Conservation (phyloP, 495 filamentous ascomycete species). For the Umbilicaria muhlenbergii region DNA sequence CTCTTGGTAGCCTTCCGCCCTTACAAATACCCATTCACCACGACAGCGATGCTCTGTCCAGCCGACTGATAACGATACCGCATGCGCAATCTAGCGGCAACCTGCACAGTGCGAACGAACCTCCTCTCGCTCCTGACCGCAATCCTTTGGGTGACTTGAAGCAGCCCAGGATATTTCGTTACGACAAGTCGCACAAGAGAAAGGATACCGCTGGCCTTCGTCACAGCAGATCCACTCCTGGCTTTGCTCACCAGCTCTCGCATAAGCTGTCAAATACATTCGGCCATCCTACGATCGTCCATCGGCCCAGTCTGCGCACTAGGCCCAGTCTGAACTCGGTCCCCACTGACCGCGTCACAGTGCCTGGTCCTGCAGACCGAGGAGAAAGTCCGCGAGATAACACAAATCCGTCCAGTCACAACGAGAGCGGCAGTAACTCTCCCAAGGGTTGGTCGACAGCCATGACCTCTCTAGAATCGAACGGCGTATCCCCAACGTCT, state of each 20-base stretch:
- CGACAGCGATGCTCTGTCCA: too few species aligned
- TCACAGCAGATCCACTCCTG: slow-evolving; percentile 11
- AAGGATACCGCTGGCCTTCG: slow-evolving; percentile 1
- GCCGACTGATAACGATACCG: too few species aligned
- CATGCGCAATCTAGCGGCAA: too few species aligned
- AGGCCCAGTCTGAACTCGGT: slow-evolving; percentile 25
- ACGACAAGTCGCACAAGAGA: background rate
- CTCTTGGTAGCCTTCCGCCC: too few species aligned
- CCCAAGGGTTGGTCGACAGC: slow-evolving; percentile 20
- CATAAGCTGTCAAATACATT: slow-evolving; percentile 34
- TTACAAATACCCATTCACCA: too few species aligned
- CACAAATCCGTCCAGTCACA: slow-evolving; percentile 24
- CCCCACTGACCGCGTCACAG: slow-evolving; percentile 9
- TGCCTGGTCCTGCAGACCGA: slow-evolving; percentile 8
- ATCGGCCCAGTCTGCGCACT: slow-evolving; percentile 26
- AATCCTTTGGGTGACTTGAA: background rate
- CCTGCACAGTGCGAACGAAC: too few species aligned
- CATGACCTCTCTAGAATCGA: slow-evolving; percentile 22
- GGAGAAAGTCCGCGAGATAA: slow-evolving; percentile 22
- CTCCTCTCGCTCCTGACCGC: too few species aligned
- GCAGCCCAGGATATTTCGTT: background rate
- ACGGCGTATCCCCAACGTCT: slow-evolving; percentile 2
- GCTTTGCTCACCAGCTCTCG: slow-evolving; percentile 28
- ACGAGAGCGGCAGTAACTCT: slow-evolving; percentile 21
- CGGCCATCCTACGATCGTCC: slow-evolving; percentile 38